A percentile compares a stretch with the other conserved stretches of the same genome.
These are phyloP conservation scores for Aspergillus sp. DNA, from an alignment of 2,329 filamentous ascomycete species.

Conservation along the genomic window DNA sequence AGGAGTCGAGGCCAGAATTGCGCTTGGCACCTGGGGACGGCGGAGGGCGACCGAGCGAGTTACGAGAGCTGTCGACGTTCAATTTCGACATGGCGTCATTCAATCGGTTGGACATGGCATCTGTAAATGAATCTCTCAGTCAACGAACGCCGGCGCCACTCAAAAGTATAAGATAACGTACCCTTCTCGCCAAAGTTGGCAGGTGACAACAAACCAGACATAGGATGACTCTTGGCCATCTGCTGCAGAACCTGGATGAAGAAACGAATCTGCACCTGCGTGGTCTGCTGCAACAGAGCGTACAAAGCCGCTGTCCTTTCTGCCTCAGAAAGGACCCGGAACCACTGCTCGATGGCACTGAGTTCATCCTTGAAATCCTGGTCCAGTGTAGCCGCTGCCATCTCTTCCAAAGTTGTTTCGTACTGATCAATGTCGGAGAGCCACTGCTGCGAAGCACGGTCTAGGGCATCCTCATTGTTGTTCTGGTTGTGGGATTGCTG, in stretches of 20 bases:
- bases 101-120: slow-evolving; percentile 92
- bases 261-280: slow-evolving; percentile 96
- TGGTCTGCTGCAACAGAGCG: slow-evolving; percentile 92
- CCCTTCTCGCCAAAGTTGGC: slow-evolving; percentile 91
- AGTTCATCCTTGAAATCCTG: slow-evolving; percentile 99
- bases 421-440: slow-evolving; percentile 98
- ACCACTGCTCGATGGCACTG: slow-evolving; percentile 99
- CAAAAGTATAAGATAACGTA: slow-evolving; percentile 35
- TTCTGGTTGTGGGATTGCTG: slow-evolving; percentile 59
- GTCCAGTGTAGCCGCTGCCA: slow-evolving; percentile 96
- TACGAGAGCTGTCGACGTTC: slow-evolving; percentile 76
- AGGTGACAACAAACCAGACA: slow-evolving; percentile 90
- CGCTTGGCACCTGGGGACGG: slow-evolving; percentile 74
- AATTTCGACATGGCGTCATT: slow-evolving; percentile 96
- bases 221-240: slow-evolving; percentile 96
- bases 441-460: slow-evolving; percentile 96
- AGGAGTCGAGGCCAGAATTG: slow-evolving; percentile 87
- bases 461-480: slow-evolving; percentile 73
- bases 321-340: slow-evolving; percentile 90
- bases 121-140: slow-evolving; percentile 40
- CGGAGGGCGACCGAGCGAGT: slow-evolving; percentile 74
- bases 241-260: slow-evolving; percentile 98
- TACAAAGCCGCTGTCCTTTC: slow-evolving; percentile 94
- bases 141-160: neutral
- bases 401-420: slow-evolving; percentile 96